phyloP scores from a whole-genome alignment of 2,329 filamentous ascomycete species.

The Beauveria sp. region DNA sequence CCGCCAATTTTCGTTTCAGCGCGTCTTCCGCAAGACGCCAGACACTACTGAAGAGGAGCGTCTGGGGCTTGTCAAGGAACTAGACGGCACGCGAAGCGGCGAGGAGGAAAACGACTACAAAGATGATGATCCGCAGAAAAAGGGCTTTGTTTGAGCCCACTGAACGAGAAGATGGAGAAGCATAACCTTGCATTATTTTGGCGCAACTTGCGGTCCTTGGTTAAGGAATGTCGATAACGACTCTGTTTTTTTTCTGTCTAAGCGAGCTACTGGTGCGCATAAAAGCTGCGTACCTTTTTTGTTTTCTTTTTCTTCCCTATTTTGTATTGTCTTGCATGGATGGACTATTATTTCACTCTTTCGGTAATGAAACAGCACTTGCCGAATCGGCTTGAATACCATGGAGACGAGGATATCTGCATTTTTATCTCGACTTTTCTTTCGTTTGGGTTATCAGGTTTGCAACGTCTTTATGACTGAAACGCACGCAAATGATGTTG shows the following conservation, averaged over 20 bases:
- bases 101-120: constrained; percentile 10
- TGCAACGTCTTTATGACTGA: neutral
- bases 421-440: neutral
- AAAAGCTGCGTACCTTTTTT: neutral
- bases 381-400: neutral
- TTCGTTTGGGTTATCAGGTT: neutral
- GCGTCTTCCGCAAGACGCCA: constrained; percentile 53
- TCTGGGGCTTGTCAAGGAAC: constrained; percentile 73
- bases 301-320: neutral
- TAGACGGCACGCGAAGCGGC: constrained; percentile 30
- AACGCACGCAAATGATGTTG: neutral
- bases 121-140: neutral
- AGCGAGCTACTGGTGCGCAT: neutral
- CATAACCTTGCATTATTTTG: neutral
- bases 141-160: neutral
- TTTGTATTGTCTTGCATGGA: neutral
- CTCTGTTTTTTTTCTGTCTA: neutral
- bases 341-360: neutral
- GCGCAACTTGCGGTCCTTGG: neutral
- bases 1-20: constrained; percentile 88
- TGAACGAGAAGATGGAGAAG: neutral
- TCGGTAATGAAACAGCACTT: neutral
- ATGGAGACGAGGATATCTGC: neutral
- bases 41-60: constrained; percentile 73
- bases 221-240: neutral